phyloP scores from a whole-genome alignment of 2,329 filamentous ascomycete genomes.

The Epichloe elymi region DNA sequence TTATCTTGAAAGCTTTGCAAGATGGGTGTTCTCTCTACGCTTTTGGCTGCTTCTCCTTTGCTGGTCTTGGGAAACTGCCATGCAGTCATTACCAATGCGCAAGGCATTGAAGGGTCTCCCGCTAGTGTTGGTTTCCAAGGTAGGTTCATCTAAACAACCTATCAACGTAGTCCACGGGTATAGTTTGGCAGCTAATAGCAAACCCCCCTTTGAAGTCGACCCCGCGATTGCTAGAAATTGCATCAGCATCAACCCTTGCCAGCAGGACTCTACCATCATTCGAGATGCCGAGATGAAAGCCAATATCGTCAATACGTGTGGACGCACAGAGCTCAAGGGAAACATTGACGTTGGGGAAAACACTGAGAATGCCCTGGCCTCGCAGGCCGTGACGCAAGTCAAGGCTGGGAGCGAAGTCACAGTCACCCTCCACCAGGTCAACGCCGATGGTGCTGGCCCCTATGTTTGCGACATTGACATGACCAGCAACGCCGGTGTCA shows the following conservation, averaged over 20 bases:
- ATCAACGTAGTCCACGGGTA: too few relatives aligned
- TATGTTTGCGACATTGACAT: slow-evolving; percentile 41
- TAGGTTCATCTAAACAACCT: slow-evolving; percentile 7
- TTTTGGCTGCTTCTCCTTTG: not conserved
- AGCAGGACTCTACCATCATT: slow-evolving; percentile 52
- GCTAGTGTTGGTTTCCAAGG: slow-evolving; percentile 37
- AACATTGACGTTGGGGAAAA: slow-evolving; percentile 48
- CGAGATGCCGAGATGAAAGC: slow-evolving; percentile 38
- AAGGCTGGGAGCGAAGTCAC: slow-evolving; percentile 28
- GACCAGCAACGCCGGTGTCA: slow-evolving; percentile 25
- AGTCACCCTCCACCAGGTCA: slow-evolving; percentile 7
- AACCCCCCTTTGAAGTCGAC: slow-evolving; percentile 27
- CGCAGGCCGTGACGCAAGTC: slow-evolving; percentile 34
- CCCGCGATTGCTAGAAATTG: slow-evolving; percentile 46
- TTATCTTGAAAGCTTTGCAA: not conserved
- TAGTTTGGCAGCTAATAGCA: not conserved
- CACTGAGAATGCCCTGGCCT: slow-evolving; percentile 37
- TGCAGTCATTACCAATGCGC: slow-evolving; percentile 32
- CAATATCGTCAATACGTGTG: slow-evolving; percentile 46
- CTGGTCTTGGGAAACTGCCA: slow-evolving; percentile 17
- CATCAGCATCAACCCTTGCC: slow-evolving; percentile 50
- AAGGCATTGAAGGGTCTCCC: slow-evolving; percentile 32
- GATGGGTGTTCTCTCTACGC: not conserved
- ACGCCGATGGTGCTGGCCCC: slow-evolving; percentile 23
- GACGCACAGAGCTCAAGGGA: slow-evolving; percentile 45